Percentiles rank a stretch among this genome's conserved stretches.
Conservation (phyloP, 352 stramenopile species). For the Globisporangium rhizosaccharum region DNA sequence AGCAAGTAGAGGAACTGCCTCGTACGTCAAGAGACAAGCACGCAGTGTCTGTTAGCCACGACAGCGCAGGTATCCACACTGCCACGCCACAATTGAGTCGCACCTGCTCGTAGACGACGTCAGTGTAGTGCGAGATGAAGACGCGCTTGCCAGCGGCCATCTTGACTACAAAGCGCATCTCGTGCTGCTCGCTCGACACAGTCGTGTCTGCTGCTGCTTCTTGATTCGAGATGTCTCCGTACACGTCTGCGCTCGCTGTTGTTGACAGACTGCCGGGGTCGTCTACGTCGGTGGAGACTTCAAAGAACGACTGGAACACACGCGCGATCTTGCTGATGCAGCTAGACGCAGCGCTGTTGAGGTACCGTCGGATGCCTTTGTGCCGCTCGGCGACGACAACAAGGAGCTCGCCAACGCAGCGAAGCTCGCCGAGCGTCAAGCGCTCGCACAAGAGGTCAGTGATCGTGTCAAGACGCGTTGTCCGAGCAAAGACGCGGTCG, state of each 20-base stretch:
- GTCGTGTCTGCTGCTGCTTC: neutral
- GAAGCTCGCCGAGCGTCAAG: constrained; percentile 10
- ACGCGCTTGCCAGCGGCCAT: constrained; percentile 14
- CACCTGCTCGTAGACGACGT: constrained; percentile 33
- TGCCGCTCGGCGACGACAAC: constrained; percentile 2
- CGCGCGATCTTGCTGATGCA: constrained; percentile 11
- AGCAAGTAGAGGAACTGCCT: constrained; percentile 10
- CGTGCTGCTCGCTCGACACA: neutral
- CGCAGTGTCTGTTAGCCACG: neutral
- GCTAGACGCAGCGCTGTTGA: constrained; percentile 4
- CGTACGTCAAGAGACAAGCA: neutral
- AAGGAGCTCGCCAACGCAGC: constrained; percentile 6
- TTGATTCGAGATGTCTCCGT: neutral
- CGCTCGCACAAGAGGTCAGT: constrained; percentile 6
- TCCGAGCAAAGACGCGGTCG: constrained; percentile 3
- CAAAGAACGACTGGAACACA: constrained; percentile 11
- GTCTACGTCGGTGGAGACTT: constrained; percentile 4
- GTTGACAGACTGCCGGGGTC: neutral
- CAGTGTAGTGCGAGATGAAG: constrained; percentile 26
- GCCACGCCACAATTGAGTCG: neutral
- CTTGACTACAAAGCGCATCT: constrained; percentile 11
- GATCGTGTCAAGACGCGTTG: constrained; percentile 7
- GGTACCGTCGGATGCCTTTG: constrained; percentile 11
- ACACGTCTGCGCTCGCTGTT: neutral
- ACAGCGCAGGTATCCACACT: neutral